Evolutionary conservation across 2,329 filamentous ascomycete species (phyloP).

Genomic region (Chaetomium globosum): DNA sequence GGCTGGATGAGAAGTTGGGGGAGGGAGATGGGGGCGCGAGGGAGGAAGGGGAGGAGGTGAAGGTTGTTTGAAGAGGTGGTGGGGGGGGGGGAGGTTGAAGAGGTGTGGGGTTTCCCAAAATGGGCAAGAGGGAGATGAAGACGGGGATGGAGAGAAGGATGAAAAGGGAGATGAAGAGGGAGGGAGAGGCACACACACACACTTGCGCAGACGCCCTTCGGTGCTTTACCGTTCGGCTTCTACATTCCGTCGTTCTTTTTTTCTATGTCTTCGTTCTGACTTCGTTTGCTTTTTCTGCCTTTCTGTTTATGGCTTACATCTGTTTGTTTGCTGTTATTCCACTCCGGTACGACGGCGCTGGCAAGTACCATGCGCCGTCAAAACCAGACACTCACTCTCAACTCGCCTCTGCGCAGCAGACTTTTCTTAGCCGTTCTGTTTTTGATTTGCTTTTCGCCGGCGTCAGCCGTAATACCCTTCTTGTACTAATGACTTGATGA

Average conservation of each 20-base stretch:
- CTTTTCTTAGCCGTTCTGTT: neutral
- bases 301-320: neutral
- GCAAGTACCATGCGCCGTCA: neutral
- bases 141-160: neutral
- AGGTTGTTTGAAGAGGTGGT: conserved; percentile 10
- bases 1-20: conserved; percentile 35
- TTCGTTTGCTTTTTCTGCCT: neutral
- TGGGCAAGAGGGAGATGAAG: neutral
- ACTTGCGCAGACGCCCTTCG: neutral
- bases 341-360: neutral
- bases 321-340: neutral
- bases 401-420: neutral
- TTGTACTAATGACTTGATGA: conserved; percentile 25
- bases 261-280: conserved; percentile 1
- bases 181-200: no score
- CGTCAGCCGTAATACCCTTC: conserved; percentile 19
- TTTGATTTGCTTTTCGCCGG: conserved; percentile 1
- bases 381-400: conserved; percentile 2
- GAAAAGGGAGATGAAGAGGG: neutral
- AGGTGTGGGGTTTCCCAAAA: neutral
- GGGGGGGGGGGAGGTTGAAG: neutral
- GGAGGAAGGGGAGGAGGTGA: conserved; percentile 9
- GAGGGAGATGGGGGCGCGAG: conserved; percentile 10
- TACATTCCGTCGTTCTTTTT: neutral
- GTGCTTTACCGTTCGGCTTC: neutral